Base-by-base conservation (phyloP, 352 stramenopile species). In the Blastocystis sp. region DNA sequence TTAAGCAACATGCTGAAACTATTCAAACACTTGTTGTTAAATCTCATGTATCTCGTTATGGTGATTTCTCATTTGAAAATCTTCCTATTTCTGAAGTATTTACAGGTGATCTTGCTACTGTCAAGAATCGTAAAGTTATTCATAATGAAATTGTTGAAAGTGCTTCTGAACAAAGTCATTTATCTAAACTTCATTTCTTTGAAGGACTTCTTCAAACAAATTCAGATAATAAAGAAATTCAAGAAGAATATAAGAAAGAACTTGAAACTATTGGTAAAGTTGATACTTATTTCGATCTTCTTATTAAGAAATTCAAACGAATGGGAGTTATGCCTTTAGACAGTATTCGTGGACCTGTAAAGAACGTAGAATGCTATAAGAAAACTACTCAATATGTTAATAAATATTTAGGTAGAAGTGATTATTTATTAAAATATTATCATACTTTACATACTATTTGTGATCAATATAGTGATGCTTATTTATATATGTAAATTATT, bases 1-100 rank as follows among this genome's bases (percentile, higher is more conserved):
- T n/a, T n/a, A n/a, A n/a, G n/a, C n/a, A n/a, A n/a, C n/a, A n/a
- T n/a, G n/a, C n/a, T n/a, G n/a, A n/a, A n/a, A n/a, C n/a, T n/a
- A 58, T 55, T 55, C 44, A 45, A 74, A 16, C 64, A 68, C 11
- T 72, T 84, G 21, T 78, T 81, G 69, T 66, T 34, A 73, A 74
- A 68, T 84, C 77, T 58, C 79, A 84, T 47, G 76, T 83, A 13
- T 68, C 11, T 11, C 18, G 18, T 7, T 48, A 48, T 48, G 44
- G 44, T 34, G 44, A 55, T 9, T 10, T 35, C 1, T 55, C 44
- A 28, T 55, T 55, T 33, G 21, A n/a, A 10, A 31, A 43, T 13
- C 30, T 42, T 24, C 30, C 41, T 6, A 55, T 55, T 31, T 28
- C 30, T 28, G 41, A 48, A 28, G 31, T 28, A 7, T n/a, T n/a